Evolutionary conservation across 306 rosid genomes (phyloP), one percentile per base, ranked within the genome.

Genomic region (Hippophae rhamnoides): DNA sequence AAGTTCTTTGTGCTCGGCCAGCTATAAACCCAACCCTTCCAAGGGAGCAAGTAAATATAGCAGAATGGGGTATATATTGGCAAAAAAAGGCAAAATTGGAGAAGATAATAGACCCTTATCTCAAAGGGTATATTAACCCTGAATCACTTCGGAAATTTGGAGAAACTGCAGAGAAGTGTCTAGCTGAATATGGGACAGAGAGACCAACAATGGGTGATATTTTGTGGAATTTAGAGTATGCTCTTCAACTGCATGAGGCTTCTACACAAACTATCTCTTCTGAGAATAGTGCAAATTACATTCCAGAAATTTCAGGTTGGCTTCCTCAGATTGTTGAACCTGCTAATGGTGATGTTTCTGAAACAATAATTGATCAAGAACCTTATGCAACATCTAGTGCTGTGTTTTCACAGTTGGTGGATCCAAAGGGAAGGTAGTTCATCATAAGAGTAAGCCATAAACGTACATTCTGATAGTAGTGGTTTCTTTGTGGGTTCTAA

Each of bases 121-220:
- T 74, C 9, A 52, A 42, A 48, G 75, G 72, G 10, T 40, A 48
- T 27, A 61, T 74, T 38, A 60, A 55, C 41, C 72, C 56, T 18
- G 68, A 60, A 11, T 74, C 79, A 1, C 61, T 65, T 7, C 11
- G 72, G 25, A 69, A 74, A 57, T 74, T 60, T 42, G 75, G 72
- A 12, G 72, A 74, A 43, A 74, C 79, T 38, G 79, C 72, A 41
- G 75, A 74, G 75, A 74, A 74, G 63, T 69, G 79, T 47, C 41
- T 69, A 58, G 72, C 67, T 25, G 79, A 74, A 65, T 46, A 69
- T 51, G 79, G 79, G 9, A 56, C n/a, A 50, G 75, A 74, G 18
- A 69, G 79, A 68, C 79, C 72, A 6, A 65, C 75, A 56, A 74
- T 74, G 72, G 69, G 79, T 43, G 75, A 64, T 42, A 71, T 74